Evolutionary conservation across 1,139 yeast species (phyloP).

Genomic region (Sugiyamaella pinicola): DNA sequence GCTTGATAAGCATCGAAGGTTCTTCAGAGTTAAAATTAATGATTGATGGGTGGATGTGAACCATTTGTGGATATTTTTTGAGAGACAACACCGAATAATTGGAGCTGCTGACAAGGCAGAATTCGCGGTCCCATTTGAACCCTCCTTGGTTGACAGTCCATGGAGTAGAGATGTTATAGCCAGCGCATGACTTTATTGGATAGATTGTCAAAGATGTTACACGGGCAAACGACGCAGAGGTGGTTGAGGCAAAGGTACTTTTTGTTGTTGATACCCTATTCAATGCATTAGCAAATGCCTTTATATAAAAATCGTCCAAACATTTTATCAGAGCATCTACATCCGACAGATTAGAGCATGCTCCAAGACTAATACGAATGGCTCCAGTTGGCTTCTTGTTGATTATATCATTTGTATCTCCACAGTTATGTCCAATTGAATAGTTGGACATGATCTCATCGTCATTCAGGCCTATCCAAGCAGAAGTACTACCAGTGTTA

Average conservation of each 20-base stretch:
- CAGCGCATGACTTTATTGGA: slow-evolving; percentile 50
- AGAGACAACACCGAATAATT: slow-evolving; percentile 39
- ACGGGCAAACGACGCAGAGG: slow-evolving; percentile 1
- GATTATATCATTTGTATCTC: slow-evolving; percentile 46
- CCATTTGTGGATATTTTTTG: slow-evolving; percentile 43
- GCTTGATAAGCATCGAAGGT: slow-evolving; percentile 6
- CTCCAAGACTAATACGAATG: slow-evolving; percentile 47
- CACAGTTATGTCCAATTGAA: slow-evolving; percentile 46
- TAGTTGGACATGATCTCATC: slow-evolving; percentile 40
- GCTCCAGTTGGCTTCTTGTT: slow-evolving; percentile 47
- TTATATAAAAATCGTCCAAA: slow-evolving; percentile 35
- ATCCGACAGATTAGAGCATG: slow-evolving; percentile 42
- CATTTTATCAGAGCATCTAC: slow-evolving; percentile 38
- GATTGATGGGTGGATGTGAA: slow-evolving; percentile 39
- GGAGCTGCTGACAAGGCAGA: slow-evolving; percentile 41
- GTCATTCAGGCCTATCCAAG: slow-evolving; percentile 36
- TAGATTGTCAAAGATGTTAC: slow-evolving; percentile 36
- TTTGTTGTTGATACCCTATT: not conserved
- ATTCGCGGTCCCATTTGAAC: slow-evolving; percentile 45
- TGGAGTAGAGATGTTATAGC: slow-evolving; percentile 35
- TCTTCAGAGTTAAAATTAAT: slow-evolving; percentile 11
- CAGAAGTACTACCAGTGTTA: slow-evolving; percentile 45
- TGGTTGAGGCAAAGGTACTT: not conserved
- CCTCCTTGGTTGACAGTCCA: slow-evolving; percentile 43
- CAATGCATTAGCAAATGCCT: slow-evolving; percentile 16